Evolutionary conservation across 441 rosid genomes (phyloP).

Genomic region (Brassica hybrid): DNA sequence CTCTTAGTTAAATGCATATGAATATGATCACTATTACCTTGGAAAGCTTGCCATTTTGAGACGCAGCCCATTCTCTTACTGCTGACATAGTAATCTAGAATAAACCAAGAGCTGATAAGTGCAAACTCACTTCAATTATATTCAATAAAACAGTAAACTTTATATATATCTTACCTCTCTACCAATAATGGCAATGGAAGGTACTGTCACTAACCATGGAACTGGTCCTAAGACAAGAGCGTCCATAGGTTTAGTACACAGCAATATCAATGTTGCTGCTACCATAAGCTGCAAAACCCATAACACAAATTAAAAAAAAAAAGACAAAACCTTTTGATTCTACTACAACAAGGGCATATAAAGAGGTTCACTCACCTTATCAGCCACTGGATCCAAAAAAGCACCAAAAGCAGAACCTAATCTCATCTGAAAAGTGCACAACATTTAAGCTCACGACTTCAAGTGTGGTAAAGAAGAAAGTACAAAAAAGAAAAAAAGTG

Average conservation of each 20-base stretch:
- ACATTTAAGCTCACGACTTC: not conserved
- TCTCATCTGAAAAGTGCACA: constrained; percentile 67
- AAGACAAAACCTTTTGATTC: not conserved
- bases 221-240: constrained; percentile 58
- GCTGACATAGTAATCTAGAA: constrained; percentile 97
- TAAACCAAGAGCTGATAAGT: constrained; percentile 7
- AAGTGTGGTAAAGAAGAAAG: not conserved
- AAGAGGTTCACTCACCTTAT: constrained; percentile 60
- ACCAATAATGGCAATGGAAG: constrained; percentile 88
- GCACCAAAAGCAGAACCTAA: constrained; percentile 92
- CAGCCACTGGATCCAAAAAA: constrained; percentile 96
- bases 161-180: constrained; percentile 70
- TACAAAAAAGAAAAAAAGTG: not conserved
- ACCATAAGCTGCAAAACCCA: constrained; percentile 84
- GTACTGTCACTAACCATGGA: constrained; percentile 86
- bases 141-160: not conserved
- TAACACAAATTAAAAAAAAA: not conserved
- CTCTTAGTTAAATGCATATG: not conserved
- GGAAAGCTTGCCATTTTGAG: constrained; percentile 75
- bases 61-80: constrained; percentile 98
- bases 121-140: not conserved
- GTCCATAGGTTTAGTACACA: constrained; percentile 80
- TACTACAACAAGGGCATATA: constrained; percentile 1
- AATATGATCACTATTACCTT: constrained; percentile 55
- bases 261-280: constrained; percentile 84